phyloP scores from a whole-genome alignment of 2,329 filamentous ascomycete species.

The Malbranchea zuffiana region DNA sequence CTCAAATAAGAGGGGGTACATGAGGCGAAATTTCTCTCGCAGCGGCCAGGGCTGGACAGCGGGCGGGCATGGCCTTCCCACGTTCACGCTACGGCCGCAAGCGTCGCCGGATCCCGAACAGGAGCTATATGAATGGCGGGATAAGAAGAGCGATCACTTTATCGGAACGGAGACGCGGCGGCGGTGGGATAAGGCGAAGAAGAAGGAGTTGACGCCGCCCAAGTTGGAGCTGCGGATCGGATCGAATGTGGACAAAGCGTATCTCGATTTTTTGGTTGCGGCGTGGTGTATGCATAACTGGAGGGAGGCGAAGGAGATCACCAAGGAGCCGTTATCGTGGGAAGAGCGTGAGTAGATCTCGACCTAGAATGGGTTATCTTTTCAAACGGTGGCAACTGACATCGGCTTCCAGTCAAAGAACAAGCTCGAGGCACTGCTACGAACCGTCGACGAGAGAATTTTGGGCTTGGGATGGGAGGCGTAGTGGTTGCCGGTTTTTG shows the following conservation, averaged over 20 bases:
- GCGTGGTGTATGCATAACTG: slow-evolving; percentile 17
- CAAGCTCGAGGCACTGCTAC: too few relatives aligned
- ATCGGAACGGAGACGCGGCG: slow-evolving; percentile 14
- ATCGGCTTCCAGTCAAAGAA: too few relatives aligned
- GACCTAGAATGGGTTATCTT: too few relatives aligned
- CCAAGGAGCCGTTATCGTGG: slow-evolving; percentile 15
- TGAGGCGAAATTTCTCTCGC: slow-evolving; percentile 11
- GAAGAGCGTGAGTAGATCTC: slow-evolving; percentile 15
- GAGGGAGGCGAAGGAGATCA: slow-evolving; percentile 16
- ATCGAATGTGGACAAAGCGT: slow-evolving; percentile 9
- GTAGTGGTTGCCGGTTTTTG: too few relatives aligned
- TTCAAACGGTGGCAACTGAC: too few relatives aligned
- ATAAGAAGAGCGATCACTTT: slow-evolving; percentile 6
- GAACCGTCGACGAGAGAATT: too few relatives aligned
- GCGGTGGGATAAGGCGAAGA: slow-evolving; percentile 14
- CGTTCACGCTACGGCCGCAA: slow-evolving; percentile 9
- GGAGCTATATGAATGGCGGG: slow-evolving; percentile 15
- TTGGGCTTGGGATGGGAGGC: too few relatives aligned
- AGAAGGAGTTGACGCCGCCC: slow-evolving; percentile 11
- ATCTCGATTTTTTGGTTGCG: slow-evolving; percentile 15
- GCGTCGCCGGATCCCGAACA: background rate
- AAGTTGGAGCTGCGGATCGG: slow-evolving; percentile 12
- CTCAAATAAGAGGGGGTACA: slow-evolving; percentile 12
- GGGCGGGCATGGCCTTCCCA: slow-evolving; percentile 11
- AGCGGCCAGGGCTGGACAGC: slow-evolving; percentile 13